Percentiles rank a stretch among this genome's conserved stretches.
phyloP scores from a whole-genome alignment of 495 filamentous ascomycete species.

The Xylaria venustula region DNA sequence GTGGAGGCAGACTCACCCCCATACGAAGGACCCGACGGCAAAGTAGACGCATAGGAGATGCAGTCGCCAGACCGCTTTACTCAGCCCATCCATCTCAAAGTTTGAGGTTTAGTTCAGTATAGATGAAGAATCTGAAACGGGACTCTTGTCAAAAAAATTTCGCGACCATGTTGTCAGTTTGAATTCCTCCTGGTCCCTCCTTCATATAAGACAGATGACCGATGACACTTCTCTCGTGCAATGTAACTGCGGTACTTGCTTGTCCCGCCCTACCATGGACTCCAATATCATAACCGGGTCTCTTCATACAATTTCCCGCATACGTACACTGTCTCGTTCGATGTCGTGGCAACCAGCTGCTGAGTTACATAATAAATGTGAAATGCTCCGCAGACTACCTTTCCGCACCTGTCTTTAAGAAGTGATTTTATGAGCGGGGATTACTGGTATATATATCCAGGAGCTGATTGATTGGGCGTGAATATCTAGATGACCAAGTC shows the following conservation, averaged over 20 bases:
- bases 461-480: background rate
- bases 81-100: constrained; percentile 19
- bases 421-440: background rate
- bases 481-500: background rate
- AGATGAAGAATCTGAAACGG: too few relatives aligned
- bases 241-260: background rate
- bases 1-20: constrained; percentile 46
- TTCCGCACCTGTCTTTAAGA: background rate
- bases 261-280: background rate
- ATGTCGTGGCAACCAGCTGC: background rate
- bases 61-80: constrained; percentile 43
- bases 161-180: too few relatives aligned
- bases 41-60: constrained; percentile 51
- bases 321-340: background rate
- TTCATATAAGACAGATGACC: background rate
- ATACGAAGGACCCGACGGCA: constrained; percentile 56
- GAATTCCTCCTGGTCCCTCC: too few relatives aligned
- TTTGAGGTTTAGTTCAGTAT: too few relatives aligned
- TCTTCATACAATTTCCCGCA: background rate
- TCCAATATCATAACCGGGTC: background rate
- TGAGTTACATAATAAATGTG: too few relatives aligned
- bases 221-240: background rate
- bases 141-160: too few relatives aligned
- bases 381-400: background rate
- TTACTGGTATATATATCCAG: background rate